phyloP scores from a whole-genome alignment of 306 rosid species.

The Fagus sylvatica region DNA sequence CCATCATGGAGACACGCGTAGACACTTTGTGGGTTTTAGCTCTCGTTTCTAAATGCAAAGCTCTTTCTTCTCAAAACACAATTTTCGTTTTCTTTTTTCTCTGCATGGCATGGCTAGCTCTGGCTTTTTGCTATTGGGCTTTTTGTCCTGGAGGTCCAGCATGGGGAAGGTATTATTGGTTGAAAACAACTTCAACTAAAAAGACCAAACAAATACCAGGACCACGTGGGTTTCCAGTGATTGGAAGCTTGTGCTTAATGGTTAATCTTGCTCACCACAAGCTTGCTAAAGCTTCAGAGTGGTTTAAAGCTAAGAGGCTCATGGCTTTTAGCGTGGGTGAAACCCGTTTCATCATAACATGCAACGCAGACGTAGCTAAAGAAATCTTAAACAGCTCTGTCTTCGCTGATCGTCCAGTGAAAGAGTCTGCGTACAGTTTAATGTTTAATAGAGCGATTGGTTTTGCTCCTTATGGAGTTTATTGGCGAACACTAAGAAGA shows the following conservation, averaged over 20 bases:
- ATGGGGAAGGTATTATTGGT: constrained; percentile 65
- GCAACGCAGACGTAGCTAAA: constrained; percentile 66
- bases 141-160: constrained; percentile 91
- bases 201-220: constrained; percentile 59
- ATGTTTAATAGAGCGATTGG: constrained; percentile 94
- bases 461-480: constrained; percentile 78
- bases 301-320: constrained; percentile 63
- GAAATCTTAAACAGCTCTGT: constrained; percentile 74
- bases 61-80: constrained; percentile 43
- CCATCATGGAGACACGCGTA: constrained; percentile 48
- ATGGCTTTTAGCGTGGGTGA: constrained; percentile 88
- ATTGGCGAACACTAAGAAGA: constrained; percentile 79
- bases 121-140: constrained; percentile 59
- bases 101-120: constrained; percentile 27
- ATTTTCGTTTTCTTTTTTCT: constrained; percentile 36
- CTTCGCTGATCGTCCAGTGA: constrained; percentile 84
- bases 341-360: constrained; percentile 66
- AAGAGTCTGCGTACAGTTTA: constrained; percentile 82
- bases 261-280: constrained; percentile 63
- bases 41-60: constrained; percentile 56
- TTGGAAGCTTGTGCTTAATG: constrained; percentile 85
- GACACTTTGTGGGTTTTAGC: constrained; percentile 79
- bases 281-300: constrained; percentile 49
- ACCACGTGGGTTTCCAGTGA: constrained; percentile 70
- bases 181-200: not conserved